Evolutionary conservation across 768 basidiomycete species (phyloP), one percentile per base, ranked within the genome.

Genomic region (Lanmaoa pseudosensibilis): DNA sequence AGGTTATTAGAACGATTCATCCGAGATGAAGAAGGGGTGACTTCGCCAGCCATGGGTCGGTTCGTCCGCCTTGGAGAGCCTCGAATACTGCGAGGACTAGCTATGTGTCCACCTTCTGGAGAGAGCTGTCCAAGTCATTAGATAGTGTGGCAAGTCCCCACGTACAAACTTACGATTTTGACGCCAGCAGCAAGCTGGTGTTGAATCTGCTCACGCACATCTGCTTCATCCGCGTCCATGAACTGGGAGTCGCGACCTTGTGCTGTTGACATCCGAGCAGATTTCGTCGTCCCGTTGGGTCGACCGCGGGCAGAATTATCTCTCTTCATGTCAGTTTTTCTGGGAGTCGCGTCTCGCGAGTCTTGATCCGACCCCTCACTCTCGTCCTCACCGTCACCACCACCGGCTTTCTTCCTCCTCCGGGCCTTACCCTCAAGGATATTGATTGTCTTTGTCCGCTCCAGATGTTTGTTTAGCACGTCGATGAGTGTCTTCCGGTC

Each of bases 141-240:
- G 58, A 43, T 33, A 47, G 51, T 21, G 44, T 43, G 27, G 36
- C 25, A 53, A 54, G 38, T 27, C 51, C 21, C 18, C 15, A 46
- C 10, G 19, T 38, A 37, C 18, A 11, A 43, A 77, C 83, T 59
- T 66, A 93, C 89, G 57, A 90, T 77, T 53, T 81, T 84, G 16
- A 82, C 86, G 36, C 89, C 92, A 54, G 85, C 86, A 34, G 82
- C 86, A 32, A 95, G 73, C 57, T 91, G 91, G 58, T 90, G 86
- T 65, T 94, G 90, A 44, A 96, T 90, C 69, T 95, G 92, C 65
- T 90, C 87, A 60, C 89, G 83, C 9, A 90, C 91, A 62, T 87
- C 79, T 13, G 82, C 85, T 51, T 92, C 91, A 61, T 94, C 91
- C 4, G 92, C 92, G 69, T 94, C 92, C 87, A 92, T 87, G 65